Conservation (phyloP, 2,329 filamentous ascomycete genomes). For the Botrytis elliptica region DNA sequence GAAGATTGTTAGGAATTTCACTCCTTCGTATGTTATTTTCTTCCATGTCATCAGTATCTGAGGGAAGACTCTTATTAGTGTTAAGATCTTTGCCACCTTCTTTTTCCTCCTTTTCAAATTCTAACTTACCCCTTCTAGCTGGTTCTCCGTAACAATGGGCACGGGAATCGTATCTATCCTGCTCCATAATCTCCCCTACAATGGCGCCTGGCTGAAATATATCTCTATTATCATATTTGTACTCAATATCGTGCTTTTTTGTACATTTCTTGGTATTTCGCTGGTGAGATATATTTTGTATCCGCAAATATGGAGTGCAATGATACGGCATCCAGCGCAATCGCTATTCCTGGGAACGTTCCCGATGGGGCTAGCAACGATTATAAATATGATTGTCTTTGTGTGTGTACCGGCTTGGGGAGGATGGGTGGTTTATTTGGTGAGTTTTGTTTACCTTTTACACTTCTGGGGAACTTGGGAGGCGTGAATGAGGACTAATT, state of each 20-base stretch:
- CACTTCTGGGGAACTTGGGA: not conserved
- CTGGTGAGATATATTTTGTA: slow-evolving; percentile 62
- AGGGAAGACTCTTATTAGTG: not conserved
- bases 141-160: slow-evolving; percentile 64
- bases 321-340: slow-evolving; percentile 66
- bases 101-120: not conserved
- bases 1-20: slow-evolving; percentile 52
- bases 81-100: not conserved
- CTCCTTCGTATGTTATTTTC: slow-evolving; percentile 48
- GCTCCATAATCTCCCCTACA: slow-evolving; percentile 61
- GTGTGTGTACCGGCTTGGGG: slow-evolving; percentile 62
- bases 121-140: slow-evolving; percentile 40
- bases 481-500: slow-evolving; percentile 20
- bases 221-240: slow-evolving; percentile 60
- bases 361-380: slow-evolving; percentile 67
- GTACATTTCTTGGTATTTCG: slow-evolving; percentile 52
- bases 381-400: slow-evolving; percentile 63
- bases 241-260: slow-evolving; percentile 59
- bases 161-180: slow-evolving; percentile 66
- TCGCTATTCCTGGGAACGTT: slow-evolving; percentile 67
- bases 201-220: slow-evolving; percentile 56
- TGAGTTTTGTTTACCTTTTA: slow-evolving; percentile 27
- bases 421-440: slow-evolving; percentile 51
- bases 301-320: slow-evolving; percentile 62
- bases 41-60: not conserved